Conservation (phyloP, 75 land plant genomes). For the Selaginella tamariscina region DNA sequence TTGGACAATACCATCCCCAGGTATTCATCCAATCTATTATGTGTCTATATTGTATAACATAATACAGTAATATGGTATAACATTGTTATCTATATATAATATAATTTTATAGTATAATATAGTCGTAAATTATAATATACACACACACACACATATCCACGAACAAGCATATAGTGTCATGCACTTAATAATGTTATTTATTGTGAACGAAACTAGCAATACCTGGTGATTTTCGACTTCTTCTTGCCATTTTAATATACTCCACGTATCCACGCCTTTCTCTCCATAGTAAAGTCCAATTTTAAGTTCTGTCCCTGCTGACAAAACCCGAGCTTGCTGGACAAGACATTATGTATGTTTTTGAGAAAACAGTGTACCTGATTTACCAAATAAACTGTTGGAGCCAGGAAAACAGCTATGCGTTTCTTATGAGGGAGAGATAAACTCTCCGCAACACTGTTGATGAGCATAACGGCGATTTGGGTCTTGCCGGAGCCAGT, state of each 20-base stretch:
- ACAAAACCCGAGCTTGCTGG: constrained; percentile 63
- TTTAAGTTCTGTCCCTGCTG: constrained; percentile 44
- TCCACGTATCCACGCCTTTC: constrained; percentile 67
- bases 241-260: constrained; percentile 36
- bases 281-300: constrained; percentile 67
- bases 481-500: constrained; percentile 85
- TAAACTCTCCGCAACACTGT: not conserved
- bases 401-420: constrained; percentile 71
- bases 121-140: too few species aligned
- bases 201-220: not conserved
- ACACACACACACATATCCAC: too few species aligned
- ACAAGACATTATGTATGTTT: not conserved
- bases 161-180: too few species aligned
- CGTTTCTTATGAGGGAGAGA: constrained; percentile 39
- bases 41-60: too few species aligned
- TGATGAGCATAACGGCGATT: constrained; percentile 60
- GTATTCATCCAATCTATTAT: constrained; percentile 32
- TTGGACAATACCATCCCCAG: constrained; percentile 90
- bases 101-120: too few species aligned
- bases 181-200: too few species aligned
- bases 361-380: constrained; percentile 42
- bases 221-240: constrained; percentile 51
- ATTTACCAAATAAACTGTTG: constrained; percentile 56
- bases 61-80: too few species aligned
- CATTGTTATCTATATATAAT: too few species aligned